Percentiles rank a stretch among this genome's conserved stretches.
Evolutionary conservation across 345 rosid species (phyloP).

Genomic region (Mallotus nudiflorus): DNA sequence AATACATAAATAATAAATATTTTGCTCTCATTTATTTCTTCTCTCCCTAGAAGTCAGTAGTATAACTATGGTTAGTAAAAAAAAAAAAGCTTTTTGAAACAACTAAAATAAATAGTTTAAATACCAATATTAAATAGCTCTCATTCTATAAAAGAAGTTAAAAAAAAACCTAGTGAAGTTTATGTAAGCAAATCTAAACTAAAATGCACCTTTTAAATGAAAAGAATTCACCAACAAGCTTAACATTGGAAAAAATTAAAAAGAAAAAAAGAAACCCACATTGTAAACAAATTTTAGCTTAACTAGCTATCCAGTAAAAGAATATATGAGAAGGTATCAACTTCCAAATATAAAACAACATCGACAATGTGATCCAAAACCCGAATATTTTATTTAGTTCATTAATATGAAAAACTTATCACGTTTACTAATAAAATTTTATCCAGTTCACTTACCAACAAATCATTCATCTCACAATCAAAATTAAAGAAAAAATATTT

Average conservation of each 20-base stretch:
- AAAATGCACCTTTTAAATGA: background rate
- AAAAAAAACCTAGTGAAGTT: background rate
- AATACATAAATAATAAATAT: too few relatives aligned
- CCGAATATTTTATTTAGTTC: too few relatives aligned
- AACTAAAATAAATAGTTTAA: background rate
- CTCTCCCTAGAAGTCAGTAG: slow-evolving; percentile 61
- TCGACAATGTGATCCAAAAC: slow-evolving; percentile 98
- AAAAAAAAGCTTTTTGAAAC: background rate
- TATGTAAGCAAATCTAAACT: background rate
- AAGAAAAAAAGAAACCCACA: background rate
- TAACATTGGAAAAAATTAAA: too few relatives aligned
- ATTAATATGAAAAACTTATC: too few relatives aligned
- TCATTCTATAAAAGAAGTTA: background rate
- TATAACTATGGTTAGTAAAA: slow-evolving; percentile 6
- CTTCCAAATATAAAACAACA: slow-evolving; percentile 93
- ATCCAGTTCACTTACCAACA: too few relatives aligned
- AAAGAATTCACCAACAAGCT: background rate
- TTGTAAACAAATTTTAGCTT: background rate
- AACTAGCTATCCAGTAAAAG: slow-evolving; percentile 21
- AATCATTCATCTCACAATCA: too few relatives aligned
- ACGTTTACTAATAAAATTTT: too few relatives aligned
- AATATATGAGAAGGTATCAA: slow-evolving; percentile 40
- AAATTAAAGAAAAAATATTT: too few relatives aligned
- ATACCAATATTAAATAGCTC: background rate
- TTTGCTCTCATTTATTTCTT: slow-evolving; percentile 63